These are phyloP conservation scores for Blastobotrys illinoisensis DNA, from an alignment of 1,139 yeast species.

Conservation along the genomic window DNA sequence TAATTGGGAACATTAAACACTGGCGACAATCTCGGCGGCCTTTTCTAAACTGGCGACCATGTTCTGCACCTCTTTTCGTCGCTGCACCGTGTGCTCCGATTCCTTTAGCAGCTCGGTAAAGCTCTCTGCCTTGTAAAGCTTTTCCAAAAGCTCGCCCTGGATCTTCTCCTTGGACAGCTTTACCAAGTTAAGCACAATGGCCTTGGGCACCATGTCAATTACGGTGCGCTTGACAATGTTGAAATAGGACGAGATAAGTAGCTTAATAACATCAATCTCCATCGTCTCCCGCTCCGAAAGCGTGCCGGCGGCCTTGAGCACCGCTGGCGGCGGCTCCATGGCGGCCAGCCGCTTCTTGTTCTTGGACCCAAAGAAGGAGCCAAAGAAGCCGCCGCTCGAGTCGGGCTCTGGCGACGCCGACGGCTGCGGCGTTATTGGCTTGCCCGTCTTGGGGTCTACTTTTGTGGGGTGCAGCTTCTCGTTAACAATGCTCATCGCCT, in stretches of 20 bases:
- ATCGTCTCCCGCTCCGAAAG: constrained; percentile 93
- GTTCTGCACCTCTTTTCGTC: constrained; percentile 90
- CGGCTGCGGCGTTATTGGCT: constrained; percentile 35
- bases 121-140: constrained; percentile 72
- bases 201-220: constrained; percentile 90
- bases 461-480: constrained; percentile 80
- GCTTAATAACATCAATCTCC: constrained; percentile 95
- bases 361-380: constrained; percentile 88
- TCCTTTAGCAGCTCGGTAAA: constrained; percentile 80
- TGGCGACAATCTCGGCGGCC: constrained; percentile 88
- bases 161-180: constrained; percentile 78
- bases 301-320: constrained; percentile 88
- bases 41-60: constrained; percentile 88
- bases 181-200: constrained; percentile 88
- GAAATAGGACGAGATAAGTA: constrained; percentile 83
- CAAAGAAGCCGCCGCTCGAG: constrained; percentile 59
- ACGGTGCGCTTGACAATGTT: constrained; percentile 90
- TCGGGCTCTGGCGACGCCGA: constrained; percentile 33
- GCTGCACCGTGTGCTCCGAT: constrained; percentile 85
- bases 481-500: constrained; percentile 91
- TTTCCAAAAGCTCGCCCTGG: constrained; percentile 84
- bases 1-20: constrained; percentile 44
- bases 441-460: constrained; percentile 89
- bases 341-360: constrained; percentile 91
- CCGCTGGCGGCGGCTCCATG: constrained; percentile 97